Evolutionary conservation across 73 alveolate species (phyloP), one percentile per base, ranked within the genome.

Genomic region (Diophrys sp.): DNA sequence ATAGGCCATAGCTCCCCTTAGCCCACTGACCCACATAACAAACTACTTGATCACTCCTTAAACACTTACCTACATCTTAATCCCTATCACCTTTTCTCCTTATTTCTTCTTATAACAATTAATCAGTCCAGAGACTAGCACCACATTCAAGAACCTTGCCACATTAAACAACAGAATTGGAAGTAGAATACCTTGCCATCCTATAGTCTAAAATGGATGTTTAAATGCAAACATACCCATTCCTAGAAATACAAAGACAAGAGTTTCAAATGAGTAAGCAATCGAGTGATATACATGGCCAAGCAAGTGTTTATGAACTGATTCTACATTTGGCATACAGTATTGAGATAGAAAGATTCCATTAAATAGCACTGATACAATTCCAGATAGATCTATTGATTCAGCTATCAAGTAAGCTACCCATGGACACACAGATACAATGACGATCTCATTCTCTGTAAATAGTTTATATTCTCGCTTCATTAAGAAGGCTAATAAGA

Each of bases 1-100:
- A 74, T 91, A 94, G 0, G 98, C 97, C 96, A 94, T 94, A 2
- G 96, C 96, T 28, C 98, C 98, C 79, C 97, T 78, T 26, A 94
- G 86, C 1, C 98, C 98, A 14, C 93, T 72, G 33, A 84, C 55
- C 95, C 96, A 93, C 92, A 89, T 62, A 8, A 92, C 91, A 55
- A 79, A 74, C 68, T 91, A 69, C 18, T 44, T 11, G 18, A 44
- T 44, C 18, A 44, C 18, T 44, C 5, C 5, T 11, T 5, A 44
- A 44, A 18, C 62, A 18, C 62, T 44, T 44, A 44, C 62, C 62
- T 44, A 18, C 62, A 44, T 44, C 18, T 44, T 44, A 44, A 44
- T 44, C 18, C 62, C 62, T 11, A 44, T 18, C 62, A 44, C n/a
- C 18, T 44, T 44, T 18, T 44, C 62, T 44, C 62, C 18, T 11